These are phyloP conservation scores for Starmerella kuoi DNA, from an alignment of 805 yeast genomes.

Conservation along the genomic window DNA sequence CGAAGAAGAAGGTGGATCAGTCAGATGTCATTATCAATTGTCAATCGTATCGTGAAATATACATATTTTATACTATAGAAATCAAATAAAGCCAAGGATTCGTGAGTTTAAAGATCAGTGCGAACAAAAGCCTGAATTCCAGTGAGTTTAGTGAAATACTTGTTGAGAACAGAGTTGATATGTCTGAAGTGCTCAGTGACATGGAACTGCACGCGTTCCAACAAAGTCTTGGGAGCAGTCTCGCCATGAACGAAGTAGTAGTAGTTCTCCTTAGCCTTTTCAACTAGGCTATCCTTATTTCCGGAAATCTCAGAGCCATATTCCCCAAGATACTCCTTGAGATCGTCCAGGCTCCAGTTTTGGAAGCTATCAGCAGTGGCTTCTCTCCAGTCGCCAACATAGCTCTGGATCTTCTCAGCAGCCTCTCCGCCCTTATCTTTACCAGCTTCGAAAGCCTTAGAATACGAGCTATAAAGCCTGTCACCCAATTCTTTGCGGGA, in stretches of 20 bases:
- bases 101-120: neutral
- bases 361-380: conserved; percentile 32
- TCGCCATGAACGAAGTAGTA: conserved; percentile 14
- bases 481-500: conserved; percentile 37
- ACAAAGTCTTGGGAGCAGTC: conserved; percentile 7
- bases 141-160: conserved; percentile 1
- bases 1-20: too few species aligned
- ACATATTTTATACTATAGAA: too few species aligned
- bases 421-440: conserved; percentile 33
- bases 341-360: conserved; percentile 43
- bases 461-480: conserved; percentile 36
- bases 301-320: conserved; percentile 29
- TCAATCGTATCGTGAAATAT: too few species aligned
- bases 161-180: neutral
- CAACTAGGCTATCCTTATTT: conserved; percentile 19
- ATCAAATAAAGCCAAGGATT: too few species aligned
- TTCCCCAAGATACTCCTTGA: conserved; percentile 41
- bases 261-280: conserved; percentile 20
- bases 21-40: too few species aligned
- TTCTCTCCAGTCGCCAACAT: conserved; percentile 32
- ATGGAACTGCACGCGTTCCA: conserved; percentile 2
- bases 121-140: conserved; percentile 2
- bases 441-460: conserved; percentile 37
- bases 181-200: neutral
- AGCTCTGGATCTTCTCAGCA: conserved; percentile 30